Base-by-base conservation (phyloP, 192 early-diverging fungal genomes). In the Neocallimastix lanati region DNA sequence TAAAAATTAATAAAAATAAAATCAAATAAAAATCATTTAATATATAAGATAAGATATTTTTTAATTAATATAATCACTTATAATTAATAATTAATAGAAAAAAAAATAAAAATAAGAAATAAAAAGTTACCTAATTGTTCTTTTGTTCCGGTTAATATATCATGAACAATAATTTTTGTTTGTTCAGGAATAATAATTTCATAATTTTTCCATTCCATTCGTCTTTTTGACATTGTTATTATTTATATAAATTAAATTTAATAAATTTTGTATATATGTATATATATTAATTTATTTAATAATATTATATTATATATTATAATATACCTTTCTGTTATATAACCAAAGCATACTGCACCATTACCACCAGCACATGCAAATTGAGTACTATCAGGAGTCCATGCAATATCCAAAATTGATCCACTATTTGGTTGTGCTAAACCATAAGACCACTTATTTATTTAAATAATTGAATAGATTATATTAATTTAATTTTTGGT, bases 331-430 rank as follows among this genome's bases (percentile, higher is more conserved):
- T 90, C 84, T 29, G 89, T 80, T 15, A 89, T 29, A 77, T 89
- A 86, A 50, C 84, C 88, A 83, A 90, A 89, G 18, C 88, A 83
- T 11, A 90, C 85, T 0, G 86, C 83, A 13, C 89, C 89, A 14
- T 80, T 81, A 33, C 88, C 88, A 30, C 88, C 87, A 12, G 85
- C 87, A 80, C 86, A 89, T 7, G 88, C 89, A 28, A 90, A 77
- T 79, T 88, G 87, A 14, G 88, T 90, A 0, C 89, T 88, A 78
- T 90, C 89, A 3, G 89, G 88, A 0, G 88, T 89, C 89, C 89
- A 90, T 29, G 89, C 85, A 82, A 88, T 89, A 77, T 83, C 79
- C 28, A 83, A 89, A 15, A 90, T 87, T 18, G 86, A 88, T 28
- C 89, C 89, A 50, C 83, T 82, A 1, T 85, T 77, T 3, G 85